Conservation (phyloP, 352 stramenopile genomes). For the Phytopythium oedochilum region DNA sequence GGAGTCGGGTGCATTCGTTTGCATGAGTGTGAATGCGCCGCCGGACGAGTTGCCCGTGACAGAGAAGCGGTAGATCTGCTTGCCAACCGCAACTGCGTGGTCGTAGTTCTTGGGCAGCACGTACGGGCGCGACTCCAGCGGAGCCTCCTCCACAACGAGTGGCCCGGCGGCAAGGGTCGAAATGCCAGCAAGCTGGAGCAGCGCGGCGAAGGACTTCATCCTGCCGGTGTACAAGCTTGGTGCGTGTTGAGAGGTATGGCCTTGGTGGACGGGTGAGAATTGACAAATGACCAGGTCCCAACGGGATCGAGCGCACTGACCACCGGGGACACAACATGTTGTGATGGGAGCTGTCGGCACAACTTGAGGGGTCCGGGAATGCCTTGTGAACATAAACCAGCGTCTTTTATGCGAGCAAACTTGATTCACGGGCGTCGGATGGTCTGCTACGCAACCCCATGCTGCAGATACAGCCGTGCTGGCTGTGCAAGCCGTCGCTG, state of each 20-base stretch:
- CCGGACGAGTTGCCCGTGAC: constrained; percentile 45
- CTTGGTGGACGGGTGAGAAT: not conserved
- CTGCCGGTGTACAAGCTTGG: too few species aligned
- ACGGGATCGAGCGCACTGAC: too few species aligned
- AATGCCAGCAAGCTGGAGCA: constrained; percentile 11
- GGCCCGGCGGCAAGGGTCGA: constrained; percentile 15
- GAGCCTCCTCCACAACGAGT: constrained; percentile 35
- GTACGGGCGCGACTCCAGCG: constrained; percentile 35
- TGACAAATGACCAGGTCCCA: not conserved
- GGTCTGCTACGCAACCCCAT: too few species aligned
- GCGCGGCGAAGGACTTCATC: constrained; percentile 22
- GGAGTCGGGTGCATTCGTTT: constrained; percentile 43
- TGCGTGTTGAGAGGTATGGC: too few species aligned
- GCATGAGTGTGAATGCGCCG: constrained; percentile 31
- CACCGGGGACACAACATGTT: too few species aligned
- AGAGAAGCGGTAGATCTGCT: constrained; percentile 48
- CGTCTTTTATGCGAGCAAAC: too few species aligned
- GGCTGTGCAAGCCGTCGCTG: too few species aligned
- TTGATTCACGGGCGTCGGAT: too few species aligned
- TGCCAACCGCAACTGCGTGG: constrained; percentile 26
- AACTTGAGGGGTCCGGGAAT: too few species aligned
- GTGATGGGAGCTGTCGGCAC: too few species aligned
- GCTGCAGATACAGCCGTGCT: too few species aligned
- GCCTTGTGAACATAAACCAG: too few species aligned
- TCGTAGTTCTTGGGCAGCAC: constrained; percentile 44